Percentiles rank a stretch among this genome's conserved stretches.
Evolutionary conservation across 139 green algal species (phyloP).

Genomic region (Edaphochlamys debaryana): DNA sequence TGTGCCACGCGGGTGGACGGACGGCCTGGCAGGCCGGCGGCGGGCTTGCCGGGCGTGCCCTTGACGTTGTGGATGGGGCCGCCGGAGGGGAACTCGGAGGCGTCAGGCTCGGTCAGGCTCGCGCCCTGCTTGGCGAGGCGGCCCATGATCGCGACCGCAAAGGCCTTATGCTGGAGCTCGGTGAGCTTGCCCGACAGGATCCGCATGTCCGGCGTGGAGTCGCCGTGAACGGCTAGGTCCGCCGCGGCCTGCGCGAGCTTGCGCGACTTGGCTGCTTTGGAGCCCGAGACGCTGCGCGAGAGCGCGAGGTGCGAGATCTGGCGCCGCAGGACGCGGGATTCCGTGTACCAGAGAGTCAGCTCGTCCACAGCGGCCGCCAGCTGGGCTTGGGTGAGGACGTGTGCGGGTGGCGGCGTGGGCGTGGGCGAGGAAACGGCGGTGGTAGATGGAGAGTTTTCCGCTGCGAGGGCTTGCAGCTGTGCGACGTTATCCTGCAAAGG

Average conservation of each 20-base stretch:
- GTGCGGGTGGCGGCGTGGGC: too few relatives aligned
- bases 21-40: too few relatives aligned
- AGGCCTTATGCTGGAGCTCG: neutral
- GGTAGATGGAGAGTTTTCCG: too few relatives aligned
- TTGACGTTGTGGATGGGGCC: neutral
- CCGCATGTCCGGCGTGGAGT: too few relatives aligned
- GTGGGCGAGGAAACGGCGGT: too few relatives aligned
- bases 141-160: neutral
- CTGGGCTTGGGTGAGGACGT: neutral
- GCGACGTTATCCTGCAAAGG: too few relatives aligned
- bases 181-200: neutral
- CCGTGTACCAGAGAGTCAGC: neutral
- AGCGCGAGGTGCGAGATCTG: neutral
- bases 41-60: too few relatives aligned
- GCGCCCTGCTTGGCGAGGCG: neutral
- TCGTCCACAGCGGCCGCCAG: neutral
- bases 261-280: too few relatives aligned
- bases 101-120: slow-evolving; percentile 12
- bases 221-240: too few relatives aligned
- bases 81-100: neutral
- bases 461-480: too few relatives aligned
- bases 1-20: neutral
- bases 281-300: neutral
- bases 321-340: neutral
- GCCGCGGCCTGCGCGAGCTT: too few relatives aligned